Evolutionary conservation across 106 monocot genomes (phyloP), one percentile per base, ranked within the genome.

Genomic region (Acorus calamus): DNA sequence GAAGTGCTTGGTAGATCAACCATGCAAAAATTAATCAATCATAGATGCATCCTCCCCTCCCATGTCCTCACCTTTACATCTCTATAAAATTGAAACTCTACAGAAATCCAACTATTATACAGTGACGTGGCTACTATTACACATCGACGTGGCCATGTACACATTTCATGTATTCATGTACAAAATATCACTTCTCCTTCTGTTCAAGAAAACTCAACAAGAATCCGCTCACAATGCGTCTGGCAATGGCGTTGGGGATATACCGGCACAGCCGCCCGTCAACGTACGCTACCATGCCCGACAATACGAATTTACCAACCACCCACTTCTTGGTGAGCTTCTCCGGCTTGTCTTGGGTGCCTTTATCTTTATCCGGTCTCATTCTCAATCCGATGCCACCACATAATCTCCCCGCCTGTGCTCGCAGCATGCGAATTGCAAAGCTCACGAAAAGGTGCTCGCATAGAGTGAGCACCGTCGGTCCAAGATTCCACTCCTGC

Each of bases 371-470:
- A 11, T 55, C 54, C 11, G 46, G 55, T 70, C 49, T 65, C 44
- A 8, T 58, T 28, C 70, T 76, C 67, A 14, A 72, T 48, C 57
- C 67, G 56, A 83, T 59, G 13, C 71, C 71, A 50, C 11, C 59
- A 4, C 76, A 46, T 57, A 83, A 50, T 49, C 78, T 78, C 65
- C 65, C 55, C 45, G 93, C 70, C 63, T 85, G 74, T 14, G 74
- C 76, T 9, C 82, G 73, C 61, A 93, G 51, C 46, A 79, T 60
- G 6, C 83, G 88, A 46, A 93, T 83, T 0, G 88, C 65, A 49
- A 88, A 88, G 56, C 85, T 80, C 42, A 93, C 93, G 58, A 93
- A 93, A 45, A 93, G 73, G 66, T 93, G 93, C 55, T 93, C 93
- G 9, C 79, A 78, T 46, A 93, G 57, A 55, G 88, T 88, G 56